These are phyloP conservation scores for Melastoma malabathricum DNA, from an alignment of 345 rosid species.

Conservation along the genomic window DNA sequence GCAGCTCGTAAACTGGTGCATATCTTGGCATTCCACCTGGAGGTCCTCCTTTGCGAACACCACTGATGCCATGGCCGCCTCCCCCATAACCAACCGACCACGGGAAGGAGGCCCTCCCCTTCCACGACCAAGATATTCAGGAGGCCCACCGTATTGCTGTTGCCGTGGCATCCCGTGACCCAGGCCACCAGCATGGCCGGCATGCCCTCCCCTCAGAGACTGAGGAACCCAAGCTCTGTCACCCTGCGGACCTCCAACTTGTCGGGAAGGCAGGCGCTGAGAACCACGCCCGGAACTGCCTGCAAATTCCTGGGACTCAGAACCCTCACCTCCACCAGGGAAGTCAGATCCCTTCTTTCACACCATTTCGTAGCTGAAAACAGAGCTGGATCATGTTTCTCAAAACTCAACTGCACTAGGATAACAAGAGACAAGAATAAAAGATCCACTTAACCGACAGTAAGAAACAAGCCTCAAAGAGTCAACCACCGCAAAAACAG, in stretches of 20 bases:
- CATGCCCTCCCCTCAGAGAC: slow-evolving; percentile 60
- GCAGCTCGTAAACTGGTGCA: slow-evolving; percentile 77
- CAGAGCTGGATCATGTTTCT: too few relatives aligned
- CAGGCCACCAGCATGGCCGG: slow-evolving; percentile 45
- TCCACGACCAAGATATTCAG: slow-evolving; percentile 66
- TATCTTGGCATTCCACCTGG: slow-evolving; percentile 47
- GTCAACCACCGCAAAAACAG: too few relatives aligned
- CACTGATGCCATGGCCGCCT: slow-evolving; percentile 19
- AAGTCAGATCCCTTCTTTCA: slow-evolving; percentile 61
- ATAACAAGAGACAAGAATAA: too few relatives aligned
- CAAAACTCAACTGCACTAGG: too few relatives aligned
- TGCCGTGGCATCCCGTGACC: slow-evolving; percentile 50
- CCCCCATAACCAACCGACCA: slow-evolving; percentile 22
- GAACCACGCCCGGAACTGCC: slow-evolving; percentile 36
- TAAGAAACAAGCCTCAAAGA: too few relatives aligned
- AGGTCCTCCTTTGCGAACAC: slow-evolving; percentile 37
- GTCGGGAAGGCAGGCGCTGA: slow-evolving; percentile 31
- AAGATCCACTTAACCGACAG: too few relatives aligned
- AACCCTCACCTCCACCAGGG: slow-evolving; percentile 56
- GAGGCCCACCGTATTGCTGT: slow-evolving; percentile 33
- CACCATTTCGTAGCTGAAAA: slow-evolving; percentile 33
- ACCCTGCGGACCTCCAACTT: slow-evolving; percentile 38
- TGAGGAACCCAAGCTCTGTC: slow-evolving; percentile 50
- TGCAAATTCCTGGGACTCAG: slow-evolving; percentile 42
- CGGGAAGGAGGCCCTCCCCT: slow-evolving; percentile 58